Base-by-base conservation (phyloP, 2,329 filamentous ascomycete species). In the Aspergillus ochraceus region DNA sequence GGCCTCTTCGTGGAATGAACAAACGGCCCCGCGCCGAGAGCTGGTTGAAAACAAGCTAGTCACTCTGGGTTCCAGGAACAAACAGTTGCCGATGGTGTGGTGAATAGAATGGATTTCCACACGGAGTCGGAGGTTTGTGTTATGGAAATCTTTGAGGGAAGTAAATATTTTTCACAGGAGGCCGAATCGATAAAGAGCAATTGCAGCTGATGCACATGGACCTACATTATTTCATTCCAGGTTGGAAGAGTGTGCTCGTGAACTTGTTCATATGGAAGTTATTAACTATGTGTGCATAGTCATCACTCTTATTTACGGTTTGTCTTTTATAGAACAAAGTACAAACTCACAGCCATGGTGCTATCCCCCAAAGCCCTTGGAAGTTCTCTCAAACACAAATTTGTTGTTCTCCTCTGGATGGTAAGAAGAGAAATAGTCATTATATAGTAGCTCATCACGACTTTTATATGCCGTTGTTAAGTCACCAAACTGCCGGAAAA, bases 371-470 rank as follows among this genome's bases (percentile, higher is more conserved):
- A 36, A 2, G 4, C 32, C 12, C 32, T 36, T 36, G 22, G 45
- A 32, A 17, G 36, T 14, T 36, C 29, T 30, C 24, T 60, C 19
- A 51, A 71, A 70, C 4, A 67, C 45, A 54, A 71, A 70, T 36
- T 65, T 64, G 49, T 61, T 66, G 22, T 62, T 53, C 47, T 60
- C 49, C 46, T 59, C 53, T 2, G 64, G 52, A 54, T 69, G 61
- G 46, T 68, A 68, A 2, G 62, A 60, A 10, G 68, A 68, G 54
- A 74, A 74, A 50, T 73, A 72, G 58, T 74, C 71, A 42, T 71
- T 58, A 52, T 71, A 70, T 8, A 63, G 22, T 32, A 74, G 55
- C 30, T 73, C 71, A 11, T 72, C 66, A 2, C 49, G 32, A 39
- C 45, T 55, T 52, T 64, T 67, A 19, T 14, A 53, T 3, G 53